Evolutionary conservation across 2,329 filamentous ascomycete species (phyloP).

Genomic region (Cercospora citrullina): DNA sequence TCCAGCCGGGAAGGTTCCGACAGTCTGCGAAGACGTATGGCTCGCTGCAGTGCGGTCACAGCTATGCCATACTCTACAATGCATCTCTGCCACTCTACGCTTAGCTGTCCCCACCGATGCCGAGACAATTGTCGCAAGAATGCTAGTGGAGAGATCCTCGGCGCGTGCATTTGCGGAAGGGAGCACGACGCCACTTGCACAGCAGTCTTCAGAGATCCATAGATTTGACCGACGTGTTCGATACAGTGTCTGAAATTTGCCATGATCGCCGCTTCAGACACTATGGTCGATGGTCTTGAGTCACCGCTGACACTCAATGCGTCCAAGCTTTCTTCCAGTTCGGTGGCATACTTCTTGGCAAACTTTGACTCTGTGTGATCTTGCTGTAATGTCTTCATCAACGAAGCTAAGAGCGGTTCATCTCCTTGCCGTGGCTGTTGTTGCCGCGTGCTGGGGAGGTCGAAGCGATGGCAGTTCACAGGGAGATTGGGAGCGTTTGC

Average conservation of each 20-base stretch:
- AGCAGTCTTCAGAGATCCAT: not conserved
- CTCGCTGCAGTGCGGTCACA: slow-evolving; percentile 50
- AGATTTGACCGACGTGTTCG: not conserved
- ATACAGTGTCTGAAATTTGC: slow-evolving; percentile 1
- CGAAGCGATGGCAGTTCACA: not conserved
- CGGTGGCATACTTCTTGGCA: slow-evolving; percentile 13
- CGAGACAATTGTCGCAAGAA: slow-evolving; percentile 13
- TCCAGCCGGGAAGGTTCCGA: not conserved
- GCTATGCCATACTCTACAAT: slow-evolving; percentile 49
- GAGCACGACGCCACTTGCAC: not conserved
- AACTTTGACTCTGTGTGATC: slow-evolving; percentile 2
- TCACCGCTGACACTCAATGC: slow-evolving; percentile 1
- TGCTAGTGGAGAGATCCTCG: slow-evolving; percentile 1
- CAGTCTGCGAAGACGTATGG: slow-evolving; percentile 44
- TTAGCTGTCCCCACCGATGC: slow-evolving; percentile 11
- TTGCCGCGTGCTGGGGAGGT: not conserved
- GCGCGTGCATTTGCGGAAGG: not conserved
- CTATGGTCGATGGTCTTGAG: not conserved
- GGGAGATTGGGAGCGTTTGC: not conserved
- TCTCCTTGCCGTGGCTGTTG: not conserved
- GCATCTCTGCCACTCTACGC: slow-evolving; percentile 2
- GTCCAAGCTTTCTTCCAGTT: slow-evolving; percentile 13
- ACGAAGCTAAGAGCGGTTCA: not conserved
- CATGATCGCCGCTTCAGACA: not conserved
- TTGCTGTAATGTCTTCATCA: not conserved